A percentile compares a stretch with the other conserved stretches of the same genome.
Evolutionary conservation across 371 early-diverging fungal genomes (phyloP).

Genomic region (Rhizopus arrhizus): DNA sequence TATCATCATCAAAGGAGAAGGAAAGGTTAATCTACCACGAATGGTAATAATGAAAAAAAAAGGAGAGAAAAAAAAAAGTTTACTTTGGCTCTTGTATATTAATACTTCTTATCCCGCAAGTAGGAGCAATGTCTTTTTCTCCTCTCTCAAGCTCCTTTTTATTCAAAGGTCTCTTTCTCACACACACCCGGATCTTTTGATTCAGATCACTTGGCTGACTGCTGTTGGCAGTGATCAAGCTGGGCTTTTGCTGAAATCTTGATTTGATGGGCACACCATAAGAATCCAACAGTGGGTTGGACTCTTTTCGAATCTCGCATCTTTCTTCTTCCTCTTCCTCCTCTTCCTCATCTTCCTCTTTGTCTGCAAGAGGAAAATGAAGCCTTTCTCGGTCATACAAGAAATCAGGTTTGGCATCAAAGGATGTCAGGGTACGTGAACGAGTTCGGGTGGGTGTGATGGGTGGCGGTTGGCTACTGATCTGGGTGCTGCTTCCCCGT

Average conservation of each 20-base stretch:
- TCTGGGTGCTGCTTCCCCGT: constrained; percentile 15
- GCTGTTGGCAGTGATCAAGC: background rate
- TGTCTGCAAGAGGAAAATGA: background rate
- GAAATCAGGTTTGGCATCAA: constrained; percentile 14
- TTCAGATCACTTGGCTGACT: constrained; percentile 44
- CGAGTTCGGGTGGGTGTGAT: constrained; percentile 31
- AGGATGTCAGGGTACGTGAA: constrained; percentile 33
- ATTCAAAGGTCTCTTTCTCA: constrained; percentile 90
- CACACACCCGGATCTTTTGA: constrained; percentile 90
- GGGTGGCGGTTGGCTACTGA: background rate
- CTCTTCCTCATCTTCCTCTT: constrained; percentile 4
- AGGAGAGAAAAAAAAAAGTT: constrained; percentile 1
- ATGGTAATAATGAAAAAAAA: no score
- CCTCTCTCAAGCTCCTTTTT: constrained; percentile 73
- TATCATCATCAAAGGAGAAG: constrained; percentile 19
- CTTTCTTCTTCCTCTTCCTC: constrained; percentile 23
- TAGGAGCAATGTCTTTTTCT: constrained; percentile 80
- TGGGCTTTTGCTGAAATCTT: constrained; percentile 9
- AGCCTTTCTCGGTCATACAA: constrained; percentile 1
- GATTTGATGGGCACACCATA: constrained; percentile 33
- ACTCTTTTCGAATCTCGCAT: constrained; percentile 29
- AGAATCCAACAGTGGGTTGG: constrained; percentile 37
- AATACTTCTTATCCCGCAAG: constrained; percentile 65
- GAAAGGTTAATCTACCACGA: background rate
- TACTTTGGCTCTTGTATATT: constrained; percentile 88